Base-by-base conservation (phyloP, 2,329 filamentous ascomycete species). In the Zarea fungicola region DNA sequence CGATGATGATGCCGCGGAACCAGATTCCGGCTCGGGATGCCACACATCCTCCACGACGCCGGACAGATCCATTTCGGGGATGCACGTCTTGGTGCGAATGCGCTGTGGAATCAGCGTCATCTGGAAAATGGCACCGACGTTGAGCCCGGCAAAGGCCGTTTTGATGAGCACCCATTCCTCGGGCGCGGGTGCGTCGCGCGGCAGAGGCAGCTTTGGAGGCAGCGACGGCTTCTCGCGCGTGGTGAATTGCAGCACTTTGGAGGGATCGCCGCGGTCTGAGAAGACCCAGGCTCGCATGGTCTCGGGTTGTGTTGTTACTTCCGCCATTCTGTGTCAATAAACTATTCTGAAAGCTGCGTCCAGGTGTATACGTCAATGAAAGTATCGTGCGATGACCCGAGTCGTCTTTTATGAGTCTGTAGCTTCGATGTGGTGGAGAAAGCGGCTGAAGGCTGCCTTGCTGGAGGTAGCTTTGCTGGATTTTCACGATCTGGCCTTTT, bases 1-100 rank as follows among this genome's bases (percentile, higher is more conserved):
- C 9, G 40, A n/a, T 19, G 23, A 11, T 7, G 19, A 7, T 14
- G 5, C 16, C 4, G 39, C 25, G 40, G 13, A n/a, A n/a, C n/a
- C n/a, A n/a, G n/a, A n/a, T n/a, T n/a, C 55, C 47, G 18, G 51
- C 41, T 54, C 52, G 2, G 61, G 61, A 25, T 61, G 47, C 61
- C 66, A 67, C 0, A 69, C 58, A 6, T 65, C 64, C 2, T 64
- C 55, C 7, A 75, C 60, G 5, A 61, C 63, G 7, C 72, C 72
- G 1, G 68, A 66, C 31, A 74, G 67, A 49, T 75, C 72, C 54
- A 70, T 64, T 14, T 73, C 72, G 6, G 71, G 70, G 2, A 68
- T 64, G 37, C 50, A 70, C 5, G 51, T 62, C 42, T 53, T 57
- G 53, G 55, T 56, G 53, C 72, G 67, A 52, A 62, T 61, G 40